Evolutionary conservation across 306 rosid genomes (phyloP), one percentile per base, ranked within the genome.

Genomic region (Myrica gale): DNA sequence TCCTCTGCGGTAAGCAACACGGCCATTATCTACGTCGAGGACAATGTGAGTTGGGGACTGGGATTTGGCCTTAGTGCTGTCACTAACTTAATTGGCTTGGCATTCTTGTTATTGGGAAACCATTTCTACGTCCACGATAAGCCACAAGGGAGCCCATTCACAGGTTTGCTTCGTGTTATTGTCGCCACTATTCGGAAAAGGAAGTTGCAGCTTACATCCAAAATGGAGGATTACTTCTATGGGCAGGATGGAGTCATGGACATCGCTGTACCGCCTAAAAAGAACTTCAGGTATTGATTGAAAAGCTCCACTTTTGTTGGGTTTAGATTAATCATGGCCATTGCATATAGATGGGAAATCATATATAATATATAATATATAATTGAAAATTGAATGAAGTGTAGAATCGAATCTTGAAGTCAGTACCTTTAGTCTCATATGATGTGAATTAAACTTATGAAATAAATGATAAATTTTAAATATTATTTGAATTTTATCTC

Each of bases 231-330:
- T 68, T 72, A 72, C 58, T 66, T 48, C 81, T 65, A 53, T 19
- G 72, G 75, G 1, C 13, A 81, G 15, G 75, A 67, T 67, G 60
- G 78, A 77, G 21, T 44, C n/a, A 7, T 66, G 19, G 45, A 32
- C 6, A 65, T 2, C 13, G 52, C 39, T 41, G 10, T 79, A 68
- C 7, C 52, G 4, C 55, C 72, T 17, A 43, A 66, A 26, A 71
- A 66, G 58, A 85, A 65, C 16, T 82, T 82, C 70, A 74, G 86
- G 89, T 85, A 73, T 1, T 26, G 32, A 26, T 1, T 26, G 32
- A 0, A 16, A 52, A 52, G 5, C 56, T 52, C n/a, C n/a, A 52
- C 1, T 51, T 15, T 13, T 51, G 1, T 12, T 50, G 16, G 16
- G 15, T 50, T 3, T 13, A 50, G 54, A n/a, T n/a, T n/a, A 13